Percentiles rank a stretch among this genome's conserved stretches.
These are phyloP conservation scores for Kockovaella imperatae DNA, from an alignment of 768 basidiomycete genomes.

Conservation along the genomic window DNA sequence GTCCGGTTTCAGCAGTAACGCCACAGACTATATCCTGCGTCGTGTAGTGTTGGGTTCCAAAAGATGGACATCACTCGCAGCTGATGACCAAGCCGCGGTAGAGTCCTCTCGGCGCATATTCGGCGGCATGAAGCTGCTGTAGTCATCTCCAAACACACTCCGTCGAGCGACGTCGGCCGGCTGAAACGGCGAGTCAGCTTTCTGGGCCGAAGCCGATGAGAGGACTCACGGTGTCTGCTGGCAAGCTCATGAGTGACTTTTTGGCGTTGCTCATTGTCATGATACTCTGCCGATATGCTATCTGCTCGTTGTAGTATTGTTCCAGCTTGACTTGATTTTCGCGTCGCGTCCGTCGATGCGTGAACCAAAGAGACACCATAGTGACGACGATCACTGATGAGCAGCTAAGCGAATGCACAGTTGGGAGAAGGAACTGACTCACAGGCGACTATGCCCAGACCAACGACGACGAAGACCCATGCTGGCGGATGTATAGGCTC, in stretches of 20 bases:
- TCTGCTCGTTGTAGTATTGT: slow-evolving; percentile 84
- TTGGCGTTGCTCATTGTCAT: slow-evolving; percentile 42
- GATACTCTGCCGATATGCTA: slow-evolving; percentile 35
- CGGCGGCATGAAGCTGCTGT: slow-evolving; percentile 15
- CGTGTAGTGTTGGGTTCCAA: slow-evolving; percentile 2
- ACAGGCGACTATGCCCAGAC: slow-evolving; percentile 66
- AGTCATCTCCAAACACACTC: slow-evolving; percentile 23
- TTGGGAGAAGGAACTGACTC: slow-evolving; percentile 26
- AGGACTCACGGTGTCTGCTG: slow-evolving; percentile 26
- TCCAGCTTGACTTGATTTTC: slow-evolving; percentile 71
- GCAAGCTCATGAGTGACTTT: slow-evolving; percentile 29
- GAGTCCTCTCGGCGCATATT: slow-evolving; percentile 24
- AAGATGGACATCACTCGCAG: slow-evolving; percentile 30
- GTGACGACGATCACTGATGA: slow-evolving; percentile 64
- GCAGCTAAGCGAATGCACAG: neutral
- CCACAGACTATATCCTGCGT: too few species aligned
- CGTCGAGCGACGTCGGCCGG: slow-evolving; percentile 20
- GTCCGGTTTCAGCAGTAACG: too few species aligned
- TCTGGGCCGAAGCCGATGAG: neutral
- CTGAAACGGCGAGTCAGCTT: slow-evolving; percentile 4
- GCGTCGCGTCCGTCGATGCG: slow-evolving; percentile 66
- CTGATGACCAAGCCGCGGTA: slow-evolving; percentile 21
- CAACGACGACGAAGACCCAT: slow-evolving; percentile 68
- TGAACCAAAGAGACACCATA: slow-evolving; percentile 58
- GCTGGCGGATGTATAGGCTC: slow-evolving; percentile 56